phyloP scores from a whole-genome alignment of 257 asterid species.

The Ophiorrhiza pumila region DNA sequence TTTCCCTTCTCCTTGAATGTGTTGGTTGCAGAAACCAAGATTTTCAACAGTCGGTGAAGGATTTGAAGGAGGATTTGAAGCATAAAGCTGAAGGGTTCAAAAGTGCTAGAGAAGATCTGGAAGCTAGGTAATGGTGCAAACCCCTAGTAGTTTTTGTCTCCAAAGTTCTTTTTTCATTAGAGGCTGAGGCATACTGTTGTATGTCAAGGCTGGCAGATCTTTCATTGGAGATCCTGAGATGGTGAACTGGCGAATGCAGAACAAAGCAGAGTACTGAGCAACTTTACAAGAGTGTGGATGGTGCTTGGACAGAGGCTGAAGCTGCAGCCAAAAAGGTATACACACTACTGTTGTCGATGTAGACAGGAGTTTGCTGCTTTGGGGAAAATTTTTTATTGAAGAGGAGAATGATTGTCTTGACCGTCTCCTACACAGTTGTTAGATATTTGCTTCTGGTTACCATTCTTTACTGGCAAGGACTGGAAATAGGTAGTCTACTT shows the following conservation, averaged over 20 bases:
- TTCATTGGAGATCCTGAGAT: conserved; percentile 83
- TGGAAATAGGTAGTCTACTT: too few relatives aligned
- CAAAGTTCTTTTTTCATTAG: conserved; percentile 23
- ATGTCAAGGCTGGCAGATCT: conserved; percentile 98
- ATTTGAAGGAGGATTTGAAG: conserved; percentile 70
- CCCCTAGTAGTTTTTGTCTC: conserved; percentile 20
- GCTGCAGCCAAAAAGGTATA: conserved; percentile 80
- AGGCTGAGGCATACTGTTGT: conserved; percentile 98
- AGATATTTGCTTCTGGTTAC: neutral
- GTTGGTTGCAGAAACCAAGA: conserved; percentile 58
- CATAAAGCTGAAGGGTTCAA: conserved; percentile 71
- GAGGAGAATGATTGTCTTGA: neutral
- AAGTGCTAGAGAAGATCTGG: conserved; percentile 71
- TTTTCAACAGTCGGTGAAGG: conserved; percentile 64
- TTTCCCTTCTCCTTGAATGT: neutral
- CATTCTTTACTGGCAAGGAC: neutral
- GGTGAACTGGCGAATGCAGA: conserved; percentile 99
- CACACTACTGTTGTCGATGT: neutral
- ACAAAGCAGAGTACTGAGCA: conserved; percentile 93
- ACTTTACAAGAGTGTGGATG: conserved; percentile 93
- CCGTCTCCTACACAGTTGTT: neutral
- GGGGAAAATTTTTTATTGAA: neutral
- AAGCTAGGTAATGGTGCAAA: conserved; percentile 57
- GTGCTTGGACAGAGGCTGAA: conserved; percentile 91
- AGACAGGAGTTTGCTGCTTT: neutral